Evolutionary conservation across 164 flowering plant species (phyloP), one percentile per base, ranked within the genome.

Genomic region (Saururus chinensis): DNA sequence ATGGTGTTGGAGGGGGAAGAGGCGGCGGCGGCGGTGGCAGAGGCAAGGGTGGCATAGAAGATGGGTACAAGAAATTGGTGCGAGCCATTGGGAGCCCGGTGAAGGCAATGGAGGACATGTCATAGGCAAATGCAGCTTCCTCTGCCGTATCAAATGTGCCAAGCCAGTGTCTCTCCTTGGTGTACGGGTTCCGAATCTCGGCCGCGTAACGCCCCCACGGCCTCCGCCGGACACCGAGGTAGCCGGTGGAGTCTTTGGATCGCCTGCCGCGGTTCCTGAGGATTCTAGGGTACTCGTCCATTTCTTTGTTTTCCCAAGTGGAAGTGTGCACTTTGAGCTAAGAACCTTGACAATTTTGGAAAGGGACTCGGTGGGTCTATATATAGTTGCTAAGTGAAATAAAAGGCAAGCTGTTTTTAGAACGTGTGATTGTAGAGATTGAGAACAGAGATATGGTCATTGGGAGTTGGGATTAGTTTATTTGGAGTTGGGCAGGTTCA

Each of bases 181-280:
- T 71, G 63, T 61, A 65, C 9, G 78, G 78, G 60, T 71, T 75
- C 25, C 78, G 70, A 51, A 75, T 75, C 71, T 71, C 78, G 1
- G 75, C 71, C 0, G 75, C 78, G 41, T 75, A 75, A 0, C 75
- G 68, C 1, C 78, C 78, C 78, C 75, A 75, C 19, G 75, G 78
- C 73, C 75, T 59, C 45, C 73, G 57, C 12, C 75, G 72, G 21
- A 75, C 75, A 4, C 78, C 78, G 0, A 68, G 63, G 56, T 67
- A 70, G 40, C 59, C 24, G 4, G 61, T 70, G 1, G 74, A 62
- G 9, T 70, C 72, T 48, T 70, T 60, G 5, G 70, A 62, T 11
- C 72, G 68, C 42, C 76, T 52, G 49, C 49, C 49, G 9, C 49
- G 49, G 49, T 42, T 10, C 14, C 9, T 42, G 49, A 4, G 5